Evolutionary conservation across 768 basidiomycete species (phyloP).

Genomic region (Austroboletus eburneus): DNA sequence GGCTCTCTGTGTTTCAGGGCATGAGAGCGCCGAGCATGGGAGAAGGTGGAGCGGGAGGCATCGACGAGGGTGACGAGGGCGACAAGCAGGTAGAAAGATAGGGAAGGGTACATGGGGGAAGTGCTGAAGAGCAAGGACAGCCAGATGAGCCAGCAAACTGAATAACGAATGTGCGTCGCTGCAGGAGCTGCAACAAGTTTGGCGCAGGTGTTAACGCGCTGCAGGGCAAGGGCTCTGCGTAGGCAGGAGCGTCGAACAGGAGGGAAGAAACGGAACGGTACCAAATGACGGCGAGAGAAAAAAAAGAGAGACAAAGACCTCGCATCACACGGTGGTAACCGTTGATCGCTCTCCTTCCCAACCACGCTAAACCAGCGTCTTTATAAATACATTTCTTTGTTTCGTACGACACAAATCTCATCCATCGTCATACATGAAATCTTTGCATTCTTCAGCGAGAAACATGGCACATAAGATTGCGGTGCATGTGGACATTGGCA

Average conservation of each 20-base stretch:
- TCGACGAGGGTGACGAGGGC: slow-evolving; percentile 23
- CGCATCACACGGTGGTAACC: slow-evolving; percentile 17
- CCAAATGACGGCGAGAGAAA: not conserved
- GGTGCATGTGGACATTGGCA: slow-evolving; percentile 7
- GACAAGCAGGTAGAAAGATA: slow-evolving; percentile 26
- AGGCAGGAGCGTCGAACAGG: not conserved
- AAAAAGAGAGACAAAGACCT: slow-evolving; percentile 11
- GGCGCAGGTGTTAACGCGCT: not conserved
- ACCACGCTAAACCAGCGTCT: no score
- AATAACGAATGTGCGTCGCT: slow-evolving; percentile 39
- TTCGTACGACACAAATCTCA: no score
- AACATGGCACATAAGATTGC: not conserved
- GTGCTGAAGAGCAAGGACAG: no score
- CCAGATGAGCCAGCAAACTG: no score
- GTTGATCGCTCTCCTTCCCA: no score
- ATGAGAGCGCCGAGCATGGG: slow-evolving; percentile 34
- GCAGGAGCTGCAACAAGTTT: not conserved
- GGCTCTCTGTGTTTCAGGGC: slow-evolving; percentile 20
- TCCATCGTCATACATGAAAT: no score
- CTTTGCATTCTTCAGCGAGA: no score
- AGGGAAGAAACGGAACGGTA: not conserved
- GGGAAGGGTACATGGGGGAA: slow-evolving; percentile 20
- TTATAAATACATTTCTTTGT: no score
- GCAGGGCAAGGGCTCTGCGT: no score
- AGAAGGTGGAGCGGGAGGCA: slow-evolving; percentile 40